Evolutionary conservation across 179 eudicot species (phyloP).

Genomic region (Gypsophila paniculata): DNA sequence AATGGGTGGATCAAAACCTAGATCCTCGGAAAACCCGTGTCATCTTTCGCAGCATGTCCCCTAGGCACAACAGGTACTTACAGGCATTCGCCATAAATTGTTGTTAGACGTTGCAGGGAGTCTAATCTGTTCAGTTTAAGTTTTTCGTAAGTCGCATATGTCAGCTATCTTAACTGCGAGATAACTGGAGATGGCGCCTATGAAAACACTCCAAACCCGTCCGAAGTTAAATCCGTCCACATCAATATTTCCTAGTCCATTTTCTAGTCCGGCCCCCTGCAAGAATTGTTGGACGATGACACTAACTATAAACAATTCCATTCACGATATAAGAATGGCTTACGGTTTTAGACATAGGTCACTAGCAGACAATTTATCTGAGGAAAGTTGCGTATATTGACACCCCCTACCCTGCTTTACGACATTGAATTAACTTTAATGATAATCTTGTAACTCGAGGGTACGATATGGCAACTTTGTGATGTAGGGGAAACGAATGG

Average conservation of each 20-base stretch:
- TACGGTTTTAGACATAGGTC: no score
- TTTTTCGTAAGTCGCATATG: no score
- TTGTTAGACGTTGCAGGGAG: background rate
- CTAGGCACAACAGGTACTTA: conserved; percentile 65
- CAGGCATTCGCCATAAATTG: no score
- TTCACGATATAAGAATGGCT: no score
- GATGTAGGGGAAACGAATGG: conserved; percentile 67
- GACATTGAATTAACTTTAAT: background rate
- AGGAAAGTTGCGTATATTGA: background rate
- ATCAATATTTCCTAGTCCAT: no score
- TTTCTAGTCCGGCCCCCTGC: no score
- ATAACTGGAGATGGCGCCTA: no score
- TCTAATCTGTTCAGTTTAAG: background rate
- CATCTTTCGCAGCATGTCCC: conserved; percentile 80
- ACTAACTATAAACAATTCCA: background rate
- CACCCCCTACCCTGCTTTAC: background rate
- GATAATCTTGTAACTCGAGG: background rate
- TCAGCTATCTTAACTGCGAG: no score
- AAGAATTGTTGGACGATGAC: background rate
- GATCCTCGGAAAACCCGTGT: conserved; percentile 57
- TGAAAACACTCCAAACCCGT: no score
- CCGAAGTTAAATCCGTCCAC: no score
- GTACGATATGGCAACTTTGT: background rate
- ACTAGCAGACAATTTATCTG: no score
- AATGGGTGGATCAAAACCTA: conserved; percentile 68